phyloP scores from a whole-genome alignment of 495 filamentous ascomycete species.

The Acidomyces sp. region DNA sequence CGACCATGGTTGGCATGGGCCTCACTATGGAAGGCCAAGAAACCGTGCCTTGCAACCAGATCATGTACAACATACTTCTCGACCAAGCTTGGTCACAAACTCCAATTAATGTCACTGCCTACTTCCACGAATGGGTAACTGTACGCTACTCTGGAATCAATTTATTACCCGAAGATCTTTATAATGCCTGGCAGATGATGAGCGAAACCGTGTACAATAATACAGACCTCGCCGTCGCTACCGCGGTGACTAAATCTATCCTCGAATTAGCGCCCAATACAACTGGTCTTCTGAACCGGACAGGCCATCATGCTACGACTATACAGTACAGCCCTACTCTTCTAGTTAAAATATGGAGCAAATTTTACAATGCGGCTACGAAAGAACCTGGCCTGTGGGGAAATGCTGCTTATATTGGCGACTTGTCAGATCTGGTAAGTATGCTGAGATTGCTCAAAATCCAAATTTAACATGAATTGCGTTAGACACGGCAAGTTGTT shows the following conservation, averaged over 20 bases:
- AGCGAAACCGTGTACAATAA: conserved; percentile 40
- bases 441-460: too few relatives aligned
- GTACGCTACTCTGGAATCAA: conserved; percentile 32
- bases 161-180: conserved; percentile 28
- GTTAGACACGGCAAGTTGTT: conserved; percentile 30
- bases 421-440: conserved; percentile 35
- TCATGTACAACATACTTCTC: conserved; percentile 39
- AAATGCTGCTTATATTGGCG: conserved; percentile 36
- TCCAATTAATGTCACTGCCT: conserved; percentile 34
- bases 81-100: conserved; percentile 37
- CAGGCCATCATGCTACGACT: conserved; percentile 32
- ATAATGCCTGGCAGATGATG: conserved; percentile 37
- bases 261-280: conserved; percentile 34
- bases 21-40: conserved; percentile 40
- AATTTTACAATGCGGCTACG: conserved; percentile 30
- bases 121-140: conserved; percentile 38
- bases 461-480: too few relatives aligned
- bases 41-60: conserved; percentile 45
- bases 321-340: conserved; percentile 34
- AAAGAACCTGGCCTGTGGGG: conserved; percentile 31
- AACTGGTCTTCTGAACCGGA: conserved; percentile 28
- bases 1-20: conserved; percentile 34
- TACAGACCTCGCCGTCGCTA: conserved; percentile 31
- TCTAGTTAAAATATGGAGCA: conserved; percentile 33
- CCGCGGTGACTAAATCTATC: conserved; percentile 37